Percentiles rank a stretch among this genome's conserved stretches.
Conservation (phyloP, 352 stramenopile genomes). For the Phytophthora melonis region DNA sequence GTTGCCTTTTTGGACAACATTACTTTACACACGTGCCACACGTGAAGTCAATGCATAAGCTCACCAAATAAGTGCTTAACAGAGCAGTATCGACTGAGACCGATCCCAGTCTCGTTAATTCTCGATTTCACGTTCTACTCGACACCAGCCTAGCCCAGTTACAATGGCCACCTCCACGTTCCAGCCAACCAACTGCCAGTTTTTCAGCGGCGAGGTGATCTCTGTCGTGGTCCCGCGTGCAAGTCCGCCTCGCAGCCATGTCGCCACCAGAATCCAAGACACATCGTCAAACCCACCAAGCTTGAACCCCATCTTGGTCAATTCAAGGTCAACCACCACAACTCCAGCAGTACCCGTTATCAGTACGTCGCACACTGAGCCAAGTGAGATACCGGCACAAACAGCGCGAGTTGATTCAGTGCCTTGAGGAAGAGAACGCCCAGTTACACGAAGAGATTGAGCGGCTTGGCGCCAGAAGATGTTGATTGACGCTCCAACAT, state of each 20-base stretch:
- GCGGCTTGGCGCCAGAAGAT: background rate
- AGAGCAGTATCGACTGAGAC: too few species aligned
- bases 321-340: too few species aligned
- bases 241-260: background rate
- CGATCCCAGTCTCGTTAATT: too few species aligned
- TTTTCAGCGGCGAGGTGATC: constrained; percentile 8
- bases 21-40: too few species aligned
- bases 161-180: constrained; percentile 1
- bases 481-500: background rate
- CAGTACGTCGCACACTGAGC: background rate
- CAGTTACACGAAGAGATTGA: constrained; percentile 2
- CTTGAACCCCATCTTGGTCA: too few species aligned
- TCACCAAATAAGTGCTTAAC: too few species aligned
- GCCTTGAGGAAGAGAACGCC: constrained; percentile 4
- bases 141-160: background rate
- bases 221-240: background rate
- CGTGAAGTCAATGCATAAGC: too few species aligned
- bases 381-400: constrained; percentile 6
- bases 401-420: background rate
- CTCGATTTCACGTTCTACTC: background rate
- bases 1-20: background rate
- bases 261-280: background rate
- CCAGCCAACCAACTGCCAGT: background rate
- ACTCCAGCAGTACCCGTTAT: background rate
- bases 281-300: too few species aligned